Percentiles rank a stretch among this genome's conserved stretches.
phyloP scores from a whole-genome alignment of 2,329 filamentous ascomycete species.

The Volutella citrinella region DNA sequence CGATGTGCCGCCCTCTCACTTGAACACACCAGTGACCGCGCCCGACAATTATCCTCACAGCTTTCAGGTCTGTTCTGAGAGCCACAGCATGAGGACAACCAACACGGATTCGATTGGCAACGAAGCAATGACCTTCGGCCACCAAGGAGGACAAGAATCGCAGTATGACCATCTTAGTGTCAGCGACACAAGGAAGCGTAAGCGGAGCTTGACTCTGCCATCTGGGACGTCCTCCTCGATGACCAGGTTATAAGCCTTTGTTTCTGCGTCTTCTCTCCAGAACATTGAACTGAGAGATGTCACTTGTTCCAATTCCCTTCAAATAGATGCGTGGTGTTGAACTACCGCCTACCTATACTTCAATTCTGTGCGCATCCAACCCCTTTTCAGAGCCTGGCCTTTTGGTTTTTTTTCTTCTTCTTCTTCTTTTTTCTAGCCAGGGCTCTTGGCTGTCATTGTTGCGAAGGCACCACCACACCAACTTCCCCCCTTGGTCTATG shows the following conservation, averaged over 20 bases:
- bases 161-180: slow-evolving; percentile 14
- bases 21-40: slow-evolving; percentile 53
- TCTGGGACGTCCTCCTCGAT: slow-evolving; percentile 8
- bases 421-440: background rate
- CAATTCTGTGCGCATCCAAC: too few species aligned
- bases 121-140: too few species aligned
- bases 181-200: slow-evolving; percentile 34
- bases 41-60: slow-evolving; percentile 51
- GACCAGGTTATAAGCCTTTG: background rate
- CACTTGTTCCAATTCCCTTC: background rate
- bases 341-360: too few species aligned
- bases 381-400: too few species aligned
- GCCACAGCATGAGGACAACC: too few species aligned
- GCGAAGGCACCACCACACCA: background rate
- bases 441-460: background rate
- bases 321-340: background rate
- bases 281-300: too few species aligned
- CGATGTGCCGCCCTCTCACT: slow-evolving; percentile 47
- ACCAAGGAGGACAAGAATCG: slow-evolving; percentile 6
- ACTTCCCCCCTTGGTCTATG: too few species aligned
- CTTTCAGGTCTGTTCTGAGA: slow-evolving; percentile 35
- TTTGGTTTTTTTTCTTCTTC: too few species aligned
- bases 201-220: slow-evolving; percentile 33
- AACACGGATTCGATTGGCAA: too few species aligned
- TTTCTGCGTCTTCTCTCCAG: slow-evolving; percentile 3